phyloP scores from a whole-genome alignment of 306 rosid genomes.

The Acacia crassicarpa region DNA sequence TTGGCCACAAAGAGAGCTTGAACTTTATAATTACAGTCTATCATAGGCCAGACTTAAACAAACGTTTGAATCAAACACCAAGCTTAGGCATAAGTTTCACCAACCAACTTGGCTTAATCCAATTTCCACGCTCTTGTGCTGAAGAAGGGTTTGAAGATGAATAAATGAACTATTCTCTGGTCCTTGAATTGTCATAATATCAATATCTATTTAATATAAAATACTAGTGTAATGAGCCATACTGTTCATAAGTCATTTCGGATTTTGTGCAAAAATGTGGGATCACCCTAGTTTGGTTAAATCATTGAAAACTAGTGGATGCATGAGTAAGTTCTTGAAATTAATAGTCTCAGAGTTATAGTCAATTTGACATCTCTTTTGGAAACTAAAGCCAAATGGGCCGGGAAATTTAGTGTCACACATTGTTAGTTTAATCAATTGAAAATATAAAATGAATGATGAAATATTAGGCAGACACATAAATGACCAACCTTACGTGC shows the following conservation, averaged over 20 bases:
- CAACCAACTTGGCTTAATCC: background rate
- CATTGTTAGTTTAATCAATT: background rate
- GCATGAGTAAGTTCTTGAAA: background rate
- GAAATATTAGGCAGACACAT: background rate
- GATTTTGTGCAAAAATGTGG: background rate
- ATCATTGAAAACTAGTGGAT: background rate
- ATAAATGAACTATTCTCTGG: background rate
- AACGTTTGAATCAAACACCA: background rate
- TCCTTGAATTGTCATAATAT: background rate
- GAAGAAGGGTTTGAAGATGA: background rate
- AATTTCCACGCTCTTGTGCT: background rate
- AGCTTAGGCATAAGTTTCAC: background rate
- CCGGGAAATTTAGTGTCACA: background rate
- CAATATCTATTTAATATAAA: background rate
- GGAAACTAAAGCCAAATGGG: background rate
- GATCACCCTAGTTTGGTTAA: background rate
- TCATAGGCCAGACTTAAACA: background rate
- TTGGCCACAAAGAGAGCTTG: background rate
- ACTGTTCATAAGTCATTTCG: background rate
- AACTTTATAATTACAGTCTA: background rate
- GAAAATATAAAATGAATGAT: constrained; percentile 18
- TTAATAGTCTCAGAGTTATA: background rate
- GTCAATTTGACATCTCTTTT: background rate
- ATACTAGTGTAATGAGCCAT: background rate
- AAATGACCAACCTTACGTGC: constrained; percentile 71